A percentile compares a stretch with the other conserved stretches of the same genome.
These are phyloP conservation scores for Quillaja saponaria DNA, from an alignment of 306 rosid species.

Conservation along the genomic window DNA sequence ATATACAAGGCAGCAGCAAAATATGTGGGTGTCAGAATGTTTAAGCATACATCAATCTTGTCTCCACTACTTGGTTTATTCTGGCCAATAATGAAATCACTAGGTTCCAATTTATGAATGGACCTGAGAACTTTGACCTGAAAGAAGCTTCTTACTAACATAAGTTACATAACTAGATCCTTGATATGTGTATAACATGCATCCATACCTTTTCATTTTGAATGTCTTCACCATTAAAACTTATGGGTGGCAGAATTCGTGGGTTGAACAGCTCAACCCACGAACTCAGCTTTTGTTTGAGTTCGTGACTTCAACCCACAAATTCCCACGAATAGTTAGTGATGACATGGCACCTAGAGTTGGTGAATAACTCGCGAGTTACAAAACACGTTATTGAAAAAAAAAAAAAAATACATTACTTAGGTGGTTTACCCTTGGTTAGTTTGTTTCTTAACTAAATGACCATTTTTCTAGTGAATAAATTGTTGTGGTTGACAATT, in stretches of 20 bases:
- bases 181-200: slow-evolving; percentile 22
- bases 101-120: slow-evolving; percentile 70
- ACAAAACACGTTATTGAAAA: too few relatives aligned
- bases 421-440: too few relatives aligned
- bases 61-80: slow-evolving; percentile 62
- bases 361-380: too few relatives aligned
- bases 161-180: slow-evolving; percentile 10
- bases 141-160: slow-evolving; percentile 42
- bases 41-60: slow-evolving; percentile 45
- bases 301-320: too few relatives aligned
- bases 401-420: too few relatives aligned
- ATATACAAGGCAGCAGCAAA: slow-evolving; percentile 78
- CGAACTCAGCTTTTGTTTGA: too few relatives aligned
- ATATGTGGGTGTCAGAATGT: slow-evolving; percentile 81
- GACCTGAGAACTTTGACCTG: slow-evolving; percentile 92
- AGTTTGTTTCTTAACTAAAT: too few relatives aligned
- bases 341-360: too few relatives aligned
- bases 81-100: slow-evolving; percentile 83
- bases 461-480: too few relatives aligned
- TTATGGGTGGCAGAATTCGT: slow-evolving; percentile 89
- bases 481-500: too few relatives aligned
- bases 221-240: slow-evolving; percentile 89
- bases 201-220: slow-evolving; percentile 83
- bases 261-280: too few relatives aligned
- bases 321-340: too few relatives aligned